phyloP scores from a whole-genome alignment of 2,329 filamentous ascomycete genomes.

The Aspergillus ochraceoroseus region DNA sequence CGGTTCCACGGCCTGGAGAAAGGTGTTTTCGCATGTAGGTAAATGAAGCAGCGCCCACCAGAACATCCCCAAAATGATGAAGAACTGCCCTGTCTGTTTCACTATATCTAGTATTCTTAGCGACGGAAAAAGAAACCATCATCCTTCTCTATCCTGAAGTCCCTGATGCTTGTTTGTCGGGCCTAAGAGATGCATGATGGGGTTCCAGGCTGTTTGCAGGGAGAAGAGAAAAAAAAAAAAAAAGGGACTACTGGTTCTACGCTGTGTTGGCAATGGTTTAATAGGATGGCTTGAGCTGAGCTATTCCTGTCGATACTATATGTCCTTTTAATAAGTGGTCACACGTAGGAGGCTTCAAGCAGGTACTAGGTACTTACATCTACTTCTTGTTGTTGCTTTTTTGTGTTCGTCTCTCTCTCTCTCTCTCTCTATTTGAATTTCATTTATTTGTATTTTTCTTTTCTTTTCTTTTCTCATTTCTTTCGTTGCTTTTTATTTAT shows the following conservation, averaged over 20 bases:
- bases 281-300: neutral
- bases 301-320: neutral
- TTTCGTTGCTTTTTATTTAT: slow-evolving; percentile 6
- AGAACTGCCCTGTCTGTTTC: slow-evolving; percentile 3
- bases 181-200: slow-evolving; percentile 12
- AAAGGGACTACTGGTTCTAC: neutral
- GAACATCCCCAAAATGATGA: slow-evolving; percentile 18
- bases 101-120: slow-evolving; percentile 9
- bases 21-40: slow-evolving; percentile 22
- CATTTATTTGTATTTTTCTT: neutral
- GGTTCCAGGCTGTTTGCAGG: slow-evolving; percentile 14
- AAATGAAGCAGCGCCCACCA: slow-evolving; percentile 19
- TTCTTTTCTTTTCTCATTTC: neutral
- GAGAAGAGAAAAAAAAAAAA: slow-evolving; percentile 1
- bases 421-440: too few species aligned
- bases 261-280: slow-evolving; percentile 10
- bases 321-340: slow-evolving; percentile 10
- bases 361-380: slow-evolving; percentile 9
- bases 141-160: slow-evolving; percentile 1
- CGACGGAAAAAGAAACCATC: slow-evolving; percentile 5
- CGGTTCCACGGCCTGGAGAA: slow-evolving; percentile 30
- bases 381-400: slow-evolving; percentile 4
- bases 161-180: slow-evolving; percentile 13
- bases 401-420: neutral
- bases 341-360: slow-evolving; percentile 11